phyloP scores from a whole-genome alignment of 805 yeast species.

The Candida ponderosae region DNA sequence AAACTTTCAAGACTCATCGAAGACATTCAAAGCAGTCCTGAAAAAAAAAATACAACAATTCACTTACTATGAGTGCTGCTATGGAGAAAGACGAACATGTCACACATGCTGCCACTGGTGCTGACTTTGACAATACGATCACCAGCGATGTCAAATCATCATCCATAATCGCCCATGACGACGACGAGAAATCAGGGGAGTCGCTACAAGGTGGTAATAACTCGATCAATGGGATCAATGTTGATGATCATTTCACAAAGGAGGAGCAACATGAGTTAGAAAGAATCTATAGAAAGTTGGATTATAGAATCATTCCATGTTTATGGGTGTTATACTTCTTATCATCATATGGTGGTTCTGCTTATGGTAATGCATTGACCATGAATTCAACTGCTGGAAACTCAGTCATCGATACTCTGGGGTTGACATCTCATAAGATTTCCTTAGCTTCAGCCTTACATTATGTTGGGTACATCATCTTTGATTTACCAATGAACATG shows the following conservation, averaged over 20 bases:
- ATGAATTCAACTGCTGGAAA: constrained; percentile 63
- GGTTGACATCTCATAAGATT: constrained; percentile 45
- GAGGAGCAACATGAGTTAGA: constrained; percentile 34
- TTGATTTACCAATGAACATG: constrained; percentile 85
- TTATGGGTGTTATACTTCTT: constrained; percentile 74
- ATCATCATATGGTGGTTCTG: constrained; percentile 69
- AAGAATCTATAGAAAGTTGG: constrained; percentile 53
- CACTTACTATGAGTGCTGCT: too few species aligned
- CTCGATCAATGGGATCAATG: too few species aligned
- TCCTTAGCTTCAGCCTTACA: constrained; percentile 75
- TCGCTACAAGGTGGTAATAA: background rate
- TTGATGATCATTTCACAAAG: constrained; percentile 10
- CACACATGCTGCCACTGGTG: too few species aligned
- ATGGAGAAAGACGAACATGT: too few species aligned
- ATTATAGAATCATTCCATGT: constrained; percentile 70
- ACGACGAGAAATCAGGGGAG: background rate
- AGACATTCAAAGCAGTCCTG: too few species aligned
- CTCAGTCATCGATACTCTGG: constrained; percentile 46
- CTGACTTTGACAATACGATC: too few species aligned
- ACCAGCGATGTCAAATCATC: too few species aligned
- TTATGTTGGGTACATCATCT: constrained; percentile 75
- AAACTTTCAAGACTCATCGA: too few species aligned
- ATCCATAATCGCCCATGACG: too few species aligned
- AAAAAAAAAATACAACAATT: too few species aligned
- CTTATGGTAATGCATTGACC: constrained; percentile 73